Evolutionary conservation across 257 asterid genomes (phyloP).

Genomic region (Fraxinus cuspidata): DNA sequence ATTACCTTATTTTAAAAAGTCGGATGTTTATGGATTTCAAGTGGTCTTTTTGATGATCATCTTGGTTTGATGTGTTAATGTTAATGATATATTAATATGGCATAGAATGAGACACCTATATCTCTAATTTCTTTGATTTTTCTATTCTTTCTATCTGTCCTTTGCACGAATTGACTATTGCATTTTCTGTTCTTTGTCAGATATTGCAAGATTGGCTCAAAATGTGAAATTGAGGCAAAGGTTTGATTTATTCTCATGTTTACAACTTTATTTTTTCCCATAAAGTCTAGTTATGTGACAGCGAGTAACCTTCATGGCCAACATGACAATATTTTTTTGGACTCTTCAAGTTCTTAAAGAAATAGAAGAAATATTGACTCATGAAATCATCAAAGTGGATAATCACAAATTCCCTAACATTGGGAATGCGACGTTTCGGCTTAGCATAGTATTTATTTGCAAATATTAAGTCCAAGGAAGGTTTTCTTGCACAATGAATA

Average conservation of each 20-base stretch:
- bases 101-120: not conserved
- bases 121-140: not conserved
- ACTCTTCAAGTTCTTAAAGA: not conserved
- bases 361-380: not conserved
- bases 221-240: conserved; percentile 90
- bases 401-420: no score
- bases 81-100: not conserved
- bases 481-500: no score
- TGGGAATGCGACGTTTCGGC: no score
- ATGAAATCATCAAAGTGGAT: not conserved
- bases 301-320: not conserved
- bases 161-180: not conserved
- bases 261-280: not conserved
- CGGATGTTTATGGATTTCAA: not conserved
- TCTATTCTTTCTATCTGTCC: not conserved
- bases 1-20: not conserved
- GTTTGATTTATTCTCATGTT: conserved; percentile 36
- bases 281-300: not conserved
- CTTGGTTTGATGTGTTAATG: not conserved
- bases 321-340: not conserved
- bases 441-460: no score
- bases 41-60: not conserved
- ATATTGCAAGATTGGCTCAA: conserved; percentile 86
- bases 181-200: conserved; percentile 36
- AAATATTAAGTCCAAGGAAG: no score